phyloP scores from a whole-genome alignment of 768 basidiomycete species.

The Chalciporus piperatus region DNA sequence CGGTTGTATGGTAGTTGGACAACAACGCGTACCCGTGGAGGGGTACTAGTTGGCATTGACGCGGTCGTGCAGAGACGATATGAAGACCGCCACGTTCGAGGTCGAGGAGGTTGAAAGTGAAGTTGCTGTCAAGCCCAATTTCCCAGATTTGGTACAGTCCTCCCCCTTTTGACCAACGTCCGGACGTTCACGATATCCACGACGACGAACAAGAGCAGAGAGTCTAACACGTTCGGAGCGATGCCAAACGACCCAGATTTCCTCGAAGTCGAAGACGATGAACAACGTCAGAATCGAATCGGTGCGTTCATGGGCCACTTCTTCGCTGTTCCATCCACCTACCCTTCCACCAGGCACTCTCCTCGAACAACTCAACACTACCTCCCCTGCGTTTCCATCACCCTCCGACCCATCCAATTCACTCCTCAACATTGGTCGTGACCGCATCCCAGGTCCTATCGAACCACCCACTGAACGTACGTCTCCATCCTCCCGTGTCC shows the following conservation, averaged over 20 bases:
- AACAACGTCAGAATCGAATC: slow-evolving; percentile 40
- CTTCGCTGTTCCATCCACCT: background rate
- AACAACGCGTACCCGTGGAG: slow-evolving; percentile 60
- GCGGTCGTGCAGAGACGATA: background rate
- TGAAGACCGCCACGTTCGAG: background rate
- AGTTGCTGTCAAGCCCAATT: slow-evolving; percentile 1
- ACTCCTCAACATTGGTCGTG: slow-evolving; percentile 37
- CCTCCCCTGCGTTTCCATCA: slow-evolving; percentile 13
- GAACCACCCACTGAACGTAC: slow-evolving; percentile 49
- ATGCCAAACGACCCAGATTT: slow-evolving; percentile 16
- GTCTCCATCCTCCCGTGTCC: slow-evolving; percentile 24
- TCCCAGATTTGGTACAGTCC: slow-evolving; percentile 13
- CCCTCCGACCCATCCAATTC: slow-evolving; percentile 6
- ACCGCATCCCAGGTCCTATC: slow-evolving; percentile 30
- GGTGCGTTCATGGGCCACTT: slow-evolving; percentile 24
- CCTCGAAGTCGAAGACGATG: slow-evolving; percentile 50
- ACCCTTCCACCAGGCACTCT: slow-evolving; percentile 32
- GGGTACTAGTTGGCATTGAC: slow-evolving; percentile 18
- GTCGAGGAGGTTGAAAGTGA: background rate
- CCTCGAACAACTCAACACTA: slow-evolving; percentile 39
- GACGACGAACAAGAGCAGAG: too few species aligned
- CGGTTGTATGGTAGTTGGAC: slow-evolving; percentile 78
- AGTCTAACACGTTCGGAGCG: background rate
- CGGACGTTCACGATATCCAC: too few species aligned
- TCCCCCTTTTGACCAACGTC: background rate